Evolutionary conservation across 2,329 filamentous ascomycete genomes (phyloP).

Genomic region (Cercospora berteroae): DNA sequence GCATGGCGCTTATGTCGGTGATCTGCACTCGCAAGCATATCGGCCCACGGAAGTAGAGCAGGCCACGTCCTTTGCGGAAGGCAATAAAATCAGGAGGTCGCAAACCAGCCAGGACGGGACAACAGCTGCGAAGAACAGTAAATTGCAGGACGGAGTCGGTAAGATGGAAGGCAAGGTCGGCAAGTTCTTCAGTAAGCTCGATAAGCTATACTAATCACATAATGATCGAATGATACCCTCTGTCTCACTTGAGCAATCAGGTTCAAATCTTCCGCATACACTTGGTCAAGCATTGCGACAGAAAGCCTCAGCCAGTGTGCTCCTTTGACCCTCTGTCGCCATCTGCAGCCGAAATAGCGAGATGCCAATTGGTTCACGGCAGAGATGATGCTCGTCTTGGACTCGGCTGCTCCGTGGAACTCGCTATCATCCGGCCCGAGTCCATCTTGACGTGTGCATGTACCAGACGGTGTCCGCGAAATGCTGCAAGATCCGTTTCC

Average conservation of each 20-base stretch:
- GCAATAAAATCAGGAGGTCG: conserved; percentile 4
- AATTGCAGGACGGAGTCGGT: conserved; percentile 14
- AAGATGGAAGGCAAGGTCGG: conserved; percentile 22
- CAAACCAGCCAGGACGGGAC: conserved; percentile 16
- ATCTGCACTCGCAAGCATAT: conserved; percentile 68
- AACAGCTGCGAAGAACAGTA: conserved; percentile 9
- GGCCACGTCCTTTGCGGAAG: conserved; percentile 1
- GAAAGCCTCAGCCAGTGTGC: neutral
- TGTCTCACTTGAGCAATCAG: neutral
- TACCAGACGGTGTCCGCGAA: neutral
- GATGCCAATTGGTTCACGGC: neutral
- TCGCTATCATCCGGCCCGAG: neutral
- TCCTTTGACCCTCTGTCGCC: neutral
- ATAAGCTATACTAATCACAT: conserved; percentile 19
- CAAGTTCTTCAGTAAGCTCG: conserved; percentile 19
- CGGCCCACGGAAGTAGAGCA: conserved; percentile 67
- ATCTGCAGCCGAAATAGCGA: neutral
- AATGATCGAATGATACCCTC: neutral
- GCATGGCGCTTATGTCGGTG: conserved; percentile 45
- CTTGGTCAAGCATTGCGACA: neutral
- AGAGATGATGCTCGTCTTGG: neutral
- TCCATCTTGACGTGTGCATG: neutral
- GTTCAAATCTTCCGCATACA: neutral
- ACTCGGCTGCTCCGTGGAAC: neutral
- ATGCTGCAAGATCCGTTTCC: neutral